These are phyloP conservation scores for Sugiyamaella novakii DNA, from an alignment of 1,139 yeast species.

Conservation along the genomic window DNA sequence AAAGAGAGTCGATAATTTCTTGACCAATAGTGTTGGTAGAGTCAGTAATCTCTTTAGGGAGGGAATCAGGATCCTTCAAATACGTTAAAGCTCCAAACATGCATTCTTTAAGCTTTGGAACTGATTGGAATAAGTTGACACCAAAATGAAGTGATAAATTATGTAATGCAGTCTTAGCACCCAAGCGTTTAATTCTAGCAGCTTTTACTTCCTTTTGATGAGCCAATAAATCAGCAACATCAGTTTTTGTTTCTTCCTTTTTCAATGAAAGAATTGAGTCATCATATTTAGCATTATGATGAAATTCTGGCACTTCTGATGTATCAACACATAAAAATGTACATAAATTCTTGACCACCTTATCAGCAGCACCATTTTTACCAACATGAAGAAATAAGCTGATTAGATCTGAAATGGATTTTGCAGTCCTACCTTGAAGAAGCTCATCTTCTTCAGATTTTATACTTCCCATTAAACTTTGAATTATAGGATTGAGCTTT, in stretches of 20 bases:
- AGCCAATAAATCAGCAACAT: constrained; percentile 64
- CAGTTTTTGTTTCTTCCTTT: constrained; percentile 75
- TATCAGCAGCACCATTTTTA: constrained; percentile 78
- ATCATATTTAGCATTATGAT: constrained; percentile 59
- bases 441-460: constrained; percentile 70
- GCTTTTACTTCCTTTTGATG: constrained; percentile 67
- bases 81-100: constrained; percentile 66
- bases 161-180: constrained; percentile 75
- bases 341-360: constrained; percentile 85
- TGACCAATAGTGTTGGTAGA: constrained; percentile 66
- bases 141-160: constrained; percentile 52
- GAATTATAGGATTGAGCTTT: constrained; percentile 84
- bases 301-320: constrained; percentile 91
- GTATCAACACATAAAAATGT: constrained; percentile 95
- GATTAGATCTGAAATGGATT: constrained; percentile 66
- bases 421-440: constrained; percentile 72
- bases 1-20: constrained; percentile 80
- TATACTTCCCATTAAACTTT: constrained; percentile 90
- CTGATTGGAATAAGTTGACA: constrained; percentile 54
- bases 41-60: constrained; percentile 45
- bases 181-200: constrained; percentile 80
- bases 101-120: constrained; percentile 68
- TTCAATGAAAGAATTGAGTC: constrained; percentile 70
- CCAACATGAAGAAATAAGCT: constrained; percentile 56
- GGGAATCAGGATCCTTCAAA: constrained; percentile 37